phyloP scores from a whole-genome alignment of 768 basidiomycete species.

The Phaeotremella fagi region DNA sequence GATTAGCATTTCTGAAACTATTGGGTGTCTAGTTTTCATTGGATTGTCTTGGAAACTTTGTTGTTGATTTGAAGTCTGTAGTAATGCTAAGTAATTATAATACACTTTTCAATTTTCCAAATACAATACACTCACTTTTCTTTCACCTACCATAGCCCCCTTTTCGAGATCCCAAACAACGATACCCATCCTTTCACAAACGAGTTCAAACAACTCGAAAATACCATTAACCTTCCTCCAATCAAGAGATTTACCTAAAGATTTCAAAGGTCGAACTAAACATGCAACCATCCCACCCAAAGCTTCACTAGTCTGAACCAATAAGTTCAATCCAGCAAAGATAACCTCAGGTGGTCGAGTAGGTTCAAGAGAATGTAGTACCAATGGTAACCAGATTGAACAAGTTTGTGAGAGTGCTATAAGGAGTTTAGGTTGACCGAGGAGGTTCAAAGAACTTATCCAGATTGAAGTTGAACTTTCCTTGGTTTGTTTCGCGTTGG shows the following conservation, averaged over 20 bases:
- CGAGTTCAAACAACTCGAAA: background rate
- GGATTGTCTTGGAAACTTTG: background rate
- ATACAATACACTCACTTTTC: background rate
- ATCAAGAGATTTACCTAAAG: conserved; percentile 6
- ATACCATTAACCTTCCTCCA: background rate
- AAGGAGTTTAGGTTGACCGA: conserved; percentile 25
- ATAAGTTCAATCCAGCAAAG: conserved; percentile 15
- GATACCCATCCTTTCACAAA: background rate
- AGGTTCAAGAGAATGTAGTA: conserved; percentile 30
- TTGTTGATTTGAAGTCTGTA: background rate
- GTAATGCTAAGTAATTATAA: too few species aligned
- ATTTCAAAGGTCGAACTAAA: conserved; percentile 31
- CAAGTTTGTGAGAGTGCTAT: conserved; percentile 24
- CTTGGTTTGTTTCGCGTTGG: background rate
- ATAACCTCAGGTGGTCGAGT: conserved; percentile 22
- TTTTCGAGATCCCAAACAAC: background rate
- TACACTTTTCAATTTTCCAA: too few species aligned
- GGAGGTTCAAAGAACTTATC: conserved; percentile 3
- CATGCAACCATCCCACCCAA: conserved; percentile 38
- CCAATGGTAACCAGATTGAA: conserved; percentile 40
- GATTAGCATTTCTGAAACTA: conserved; percentile 27
- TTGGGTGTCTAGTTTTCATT: conserved; percentile 13
- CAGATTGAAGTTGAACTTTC: too few species aligned
- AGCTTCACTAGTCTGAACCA: conserved; percentile 20
- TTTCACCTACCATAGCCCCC: background rate